A percentile compares a stretch with the other conserved stretches of the same genome.
phyloP scores from a whole-genome alignment of 2,329 filamentous ascomycete genomes.

The Aspergillus novofumigatus region DNA sequence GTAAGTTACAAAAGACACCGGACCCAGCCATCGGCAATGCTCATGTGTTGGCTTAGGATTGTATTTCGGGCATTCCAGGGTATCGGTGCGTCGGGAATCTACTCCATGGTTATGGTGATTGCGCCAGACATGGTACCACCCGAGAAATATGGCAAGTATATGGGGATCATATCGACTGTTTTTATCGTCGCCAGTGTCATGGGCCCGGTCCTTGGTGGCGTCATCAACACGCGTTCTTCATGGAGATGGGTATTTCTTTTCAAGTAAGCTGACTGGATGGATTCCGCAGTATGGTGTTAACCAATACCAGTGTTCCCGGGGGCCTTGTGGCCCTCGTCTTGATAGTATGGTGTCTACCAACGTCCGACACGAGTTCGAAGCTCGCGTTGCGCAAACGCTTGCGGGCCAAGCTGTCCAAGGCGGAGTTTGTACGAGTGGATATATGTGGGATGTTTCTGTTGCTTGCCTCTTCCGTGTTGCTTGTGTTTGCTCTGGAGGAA shows the following conservation, averaged over 20 bases:
- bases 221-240: neutral
- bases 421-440: neutral
- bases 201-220: neutral
- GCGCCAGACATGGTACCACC: neutral
- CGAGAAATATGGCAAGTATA: neutral
- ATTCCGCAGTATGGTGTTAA: too few relatives aligned
- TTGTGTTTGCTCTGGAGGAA: conserved; percentile 56
- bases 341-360: too few relatives aligned
- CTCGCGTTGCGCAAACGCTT: too few relatives aligned
- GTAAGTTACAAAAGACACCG: neutral
- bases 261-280: neutral
- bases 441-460: conserved; percentile 46
- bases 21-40: neutral
- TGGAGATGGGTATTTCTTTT: neutral
- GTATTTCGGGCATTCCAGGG: neutral
- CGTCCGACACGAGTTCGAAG: too few relatives aligned
- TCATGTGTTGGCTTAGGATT: neutral
- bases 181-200: neutral
- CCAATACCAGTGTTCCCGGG: too few relatives aligned
- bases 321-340: too few relatives aligned
- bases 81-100: neutral
- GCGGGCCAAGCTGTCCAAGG: too few relatives aligned
- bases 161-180: neutral
- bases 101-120: neutral
- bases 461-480: conserved; percentile 49